Conservation (phyloP, 2,329 filamentous ascomycete species). For the Arachnomyces sp. region DNA sequence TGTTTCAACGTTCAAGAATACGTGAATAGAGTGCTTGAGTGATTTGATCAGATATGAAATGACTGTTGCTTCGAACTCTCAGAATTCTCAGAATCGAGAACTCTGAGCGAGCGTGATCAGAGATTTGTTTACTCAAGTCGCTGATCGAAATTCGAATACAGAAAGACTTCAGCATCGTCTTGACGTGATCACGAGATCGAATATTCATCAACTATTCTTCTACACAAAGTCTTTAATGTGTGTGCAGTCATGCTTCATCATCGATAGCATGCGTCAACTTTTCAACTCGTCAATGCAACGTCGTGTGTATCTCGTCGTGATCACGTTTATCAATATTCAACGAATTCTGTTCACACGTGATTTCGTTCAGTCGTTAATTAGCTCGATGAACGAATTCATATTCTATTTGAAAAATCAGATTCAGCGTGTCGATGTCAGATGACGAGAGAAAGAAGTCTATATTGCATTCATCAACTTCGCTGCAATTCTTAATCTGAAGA, state of each 20-base stretch:
- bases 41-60: slow-evolving; percentile 80
- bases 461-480: slow-evolving; percentile 48
- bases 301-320: slow-evolving; percentile 31
- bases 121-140: slow-evolving; percentile 77
- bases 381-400: slow-evolving; percentile 33
- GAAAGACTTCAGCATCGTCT: slow-evolving; percentile 83
- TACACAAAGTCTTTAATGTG: slow-evolving; percentile 52
- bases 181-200: slow-evolving; percentile 55
- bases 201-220: slow-evolving; percentile 50
- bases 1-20: slow-evolving; percentile 71
- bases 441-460: slow-evolving; percentile 47
- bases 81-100: slow-evolving; percentile 65
- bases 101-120: slow-evolving; percentile 72
- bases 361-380: slow-evolving; percentile 30
- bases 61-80: slow-evolving; percentile 70
- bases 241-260: slow-evolving; percentile 46
- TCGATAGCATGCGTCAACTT: slow-evolving; percentile 48
- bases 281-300: slow-evolving; percentile 33
- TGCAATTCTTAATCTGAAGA: slow-evolving; percentile 44
- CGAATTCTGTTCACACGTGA: slow-evolving; percentile 39
- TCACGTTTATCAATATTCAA: slow-evolving; percentile 46
- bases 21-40: slow-evolving; percentile 88
- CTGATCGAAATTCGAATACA: slow-evolving; percentile 63
- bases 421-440: slow-evolving; percentile 38
- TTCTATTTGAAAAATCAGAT: slow-evolving; percentile 41